Base-by-base conservation (phyloP, 1,284 basidiomycete genomes). In the Sanghuangporus weigelae region DNA sequence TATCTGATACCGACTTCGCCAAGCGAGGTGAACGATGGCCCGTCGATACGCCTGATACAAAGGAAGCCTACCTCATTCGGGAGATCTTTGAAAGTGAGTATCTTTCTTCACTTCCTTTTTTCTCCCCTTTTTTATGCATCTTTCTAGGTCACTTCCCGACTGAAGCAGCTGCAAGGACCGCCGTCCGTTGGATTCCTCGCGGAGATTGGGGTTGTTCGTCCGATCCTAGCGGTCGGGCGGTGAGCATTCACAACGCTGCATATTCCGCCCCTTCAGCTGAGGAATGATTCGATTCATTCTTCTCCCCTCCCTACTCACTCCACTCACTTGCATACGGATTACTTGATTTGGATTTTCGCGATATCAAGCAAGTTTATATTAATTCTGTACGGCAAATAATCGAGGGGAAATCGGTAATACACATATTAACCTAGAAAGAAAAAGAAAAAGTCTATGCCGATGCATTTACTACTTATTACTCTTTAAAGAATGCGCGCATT, bases 141-240 rank as follows among this genome's bases (percentile, higher is more conserved):
- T 59, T 51, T 26, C 36, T 66, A 91, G 90, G 80, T 63, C 78
- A 89, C 57, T 97, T 93, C 87, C 93, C 95, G 1, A 84, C 85
- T 23, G 82, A 93, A 66, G 81, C 96, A 4, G 96, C 96, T 42
- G 95, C 95, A 40, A 79, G 81, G 69, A 99, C 97, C n/a, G 94
- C 95, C 54, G 95, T 98, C 59, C 83, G 93, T 85, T 96, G 93
- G 94, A 89, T 96, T 73, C 95, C 93, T 49, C 86, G 94, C 69
- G 91, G 89, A 59, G 96, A 98, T 74, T 99, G 96, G 96, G 96
- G 96, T 62, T 98, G 97, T 73, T 82, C 92, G 3, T 78, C 92
- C 36, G 97, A 99, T 76, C 97, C 97, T 40, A 96, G 93, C 67
- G 97, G 97, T 51, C 84, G 97, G 62, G 93, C 92, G 67, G 96